Evolutionary conservation across 768 basidiomycete species (phyloP), one percentile per base, ranked within the genome.

Genomic region (Ramaria rubella): DNA sequence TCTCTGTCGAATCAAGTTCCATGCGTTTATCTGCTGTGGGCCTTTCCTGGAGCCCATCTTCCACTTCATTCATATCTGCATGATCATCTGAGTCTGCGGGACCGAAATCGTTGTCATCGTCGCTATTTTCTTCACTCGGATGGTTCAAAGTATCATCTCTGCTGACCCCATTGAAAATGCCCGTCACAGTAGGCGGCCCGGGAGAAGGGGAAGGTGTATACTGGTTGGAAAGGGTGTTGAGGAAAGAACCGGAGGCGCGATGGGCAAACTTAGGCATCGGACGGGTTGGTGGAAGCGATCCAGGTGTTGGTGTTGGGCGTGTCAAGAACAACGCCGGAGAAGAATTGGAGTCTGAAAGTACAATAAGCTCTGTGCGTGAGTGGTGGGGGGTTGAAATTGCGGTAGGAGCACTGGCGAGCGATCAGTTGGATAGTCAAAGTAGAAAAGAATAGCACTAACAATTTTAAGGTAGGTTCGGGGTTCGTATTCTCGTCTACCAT

Each of bases 161-260:
- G n/a, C n/a, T n/a, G n/a, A n/a, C n/a, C n/a, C n/a, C n/a, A n/a
- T n/a, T n/a, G n/a, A n/a, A n/a, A n/a, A n/a, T n/a, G n/a, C n/a
- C n/a, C n/a, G n/a, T 38, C 36, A n/a, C 11, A 38, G 36, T 11
- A 11, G 36, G n/a, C n/a, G n/a, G n/a, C 44, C 11, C 21, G 19
- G 48, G 48, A 49, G 48, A 49, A 24, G 48, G 48, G 29, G 48
- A 49, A 12, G 48, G 48, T 19, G 48, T 49, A 31, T 24, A 49
- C 19, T 23, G 48, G 29, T 30, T 49, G 7, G 48, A 49, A 26
- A 24, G 8, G 21, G 29, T 49, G 19, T 49, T 49, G 48, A 49
- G 48, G 24, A 49, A 49, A 26, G 27, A 49, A 7, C 48, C 48
- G 7, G 48, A 49, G 12, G 11, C 12, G 27, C 48, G 48, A 11